Evolutionary conservation across 257 asterid species (phyloP).

Genomic region (Solanum acaule): DNA sequence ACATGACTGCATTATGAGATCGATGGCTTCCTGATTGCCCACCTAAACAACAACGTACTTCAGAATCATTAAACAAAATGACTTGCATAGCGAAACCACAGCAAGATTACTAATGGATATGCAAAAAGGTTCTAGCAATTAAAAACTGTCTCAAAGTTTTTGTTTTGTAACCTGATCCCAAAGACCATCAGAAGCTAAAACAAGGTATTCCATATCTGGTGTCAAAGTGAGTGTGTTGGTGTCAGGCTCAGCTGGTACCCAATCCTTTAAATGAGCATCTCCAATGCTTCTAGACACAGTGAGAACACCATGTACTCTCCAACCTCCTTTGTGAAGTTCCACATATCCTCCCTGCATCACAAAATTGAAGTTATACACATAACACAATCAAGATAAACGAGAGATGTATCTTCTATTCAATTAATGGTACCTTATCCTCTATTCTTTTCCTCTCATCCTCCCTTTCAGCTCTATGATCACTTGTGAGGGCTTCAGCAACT

Average conservation of each 20-base stretch:
- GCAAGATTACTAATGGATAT: too few relatives aligned
- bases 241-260: constrained; percentile 82
- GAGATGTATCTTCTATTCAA: neutral
- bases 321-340: constrained; percentile 69
- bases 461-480: constrained; percentile 62
- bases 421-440: constrained; percentile 49
- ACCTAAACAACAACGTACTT: constrained; percentile 24
- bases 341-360: constrained; percentile 66
- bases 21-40: constrained; percentile 62
- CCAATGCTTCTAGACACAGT: constrained; percentile 90
- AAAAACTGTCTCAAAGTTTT: too few relatives aligned
- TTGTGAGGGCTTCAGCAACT: constrained; percentile 57
- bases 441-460: constrained; percentile 67
- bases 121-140: too few relatives aligned
- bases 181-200: constrained; percentile 85
- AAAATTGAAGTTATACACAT: neutral
- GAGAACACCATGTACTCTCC: constrained; percentile 85
- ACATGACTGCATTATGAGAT: constrained; percentile 39
- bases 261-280: constrained; percentile 75
- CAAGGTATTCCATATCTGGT: constrained; percentile 67
- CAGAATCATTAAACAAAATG: neutral
- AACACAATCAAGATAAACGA: neutral
- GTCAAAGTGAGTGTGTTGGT: constrained; percentile 42
- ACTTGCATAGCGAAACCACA: too few relatives aligned
- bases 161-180: constrained; percentile 63